phyloP scores from a whole-genome alignment of 306 rosid genomes.

The Ormosia semicastrata region DNA sequence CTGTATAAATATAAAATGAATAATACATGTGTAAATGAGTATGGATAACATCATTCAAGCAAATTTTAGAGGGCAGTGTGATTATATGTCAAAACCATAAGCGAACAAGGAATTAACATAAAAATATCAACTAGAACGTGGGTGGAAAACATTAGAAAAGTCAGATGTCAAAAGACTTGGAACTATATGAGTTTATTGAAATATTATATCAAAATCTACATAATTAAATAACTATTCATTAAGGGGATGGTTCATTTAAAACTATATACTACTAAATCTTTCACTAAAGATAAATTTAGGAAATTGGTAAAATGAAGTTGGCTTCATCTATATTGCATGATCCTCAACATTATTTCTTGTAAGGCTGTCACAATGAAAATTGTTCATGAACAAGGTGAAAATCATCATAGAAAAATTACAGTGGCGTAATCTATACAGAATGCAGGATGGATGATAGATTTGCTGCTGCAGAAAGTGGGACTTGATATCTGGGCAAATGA shows the following conservation, averaged over 20 bases:
- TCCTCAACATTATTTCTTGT: constrained; percentile 43
- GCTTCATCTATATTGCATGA: constrained; percentile 35
- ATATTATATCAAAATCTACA: not conserved
- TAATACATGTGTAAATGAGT: too few relatives aligned
- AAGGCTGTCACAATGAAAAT: constrained; percentile 33
- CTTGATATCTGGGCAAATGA: constrained; percentile 39
- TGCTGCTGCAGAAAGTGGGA: constrained; percentile 26
- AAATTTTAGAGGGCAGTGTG: too few relatives aligned
- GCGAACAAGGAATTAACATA: too few relatives aligned
- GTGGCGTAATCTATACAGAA: constrained; percentile 57
- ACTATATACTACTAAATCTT: not conserved
- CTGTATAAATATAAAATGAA: too few relatives aligned
- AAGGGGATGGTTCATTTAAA: not conserved
- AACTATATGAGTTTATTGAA: not conserved
- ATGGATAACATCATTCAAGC: too few relatives aligned
- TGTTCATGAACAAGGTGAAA: constrained; percentile 12
- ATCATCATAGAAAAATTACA: constrained; percentile 33
- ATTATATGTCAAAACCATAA: too few relatives aligned
- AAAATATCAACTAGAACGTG: not conserved
- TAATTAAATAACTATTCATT: not conserved
- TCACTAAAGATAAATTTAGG: not conserved
- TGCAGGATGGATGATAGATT: constrained; percentile 35
- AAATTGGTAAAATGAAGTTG: constrained; percentile 23
- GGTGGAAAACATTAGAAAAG: not conserved
- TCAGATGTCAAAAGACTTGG: not conserved